These are phyloP conservation scores for Borealophlyctis nickersoniae DNA, from an alignment of 192 early-diverging fungal species.

Conservation along the genomic window DNA sequence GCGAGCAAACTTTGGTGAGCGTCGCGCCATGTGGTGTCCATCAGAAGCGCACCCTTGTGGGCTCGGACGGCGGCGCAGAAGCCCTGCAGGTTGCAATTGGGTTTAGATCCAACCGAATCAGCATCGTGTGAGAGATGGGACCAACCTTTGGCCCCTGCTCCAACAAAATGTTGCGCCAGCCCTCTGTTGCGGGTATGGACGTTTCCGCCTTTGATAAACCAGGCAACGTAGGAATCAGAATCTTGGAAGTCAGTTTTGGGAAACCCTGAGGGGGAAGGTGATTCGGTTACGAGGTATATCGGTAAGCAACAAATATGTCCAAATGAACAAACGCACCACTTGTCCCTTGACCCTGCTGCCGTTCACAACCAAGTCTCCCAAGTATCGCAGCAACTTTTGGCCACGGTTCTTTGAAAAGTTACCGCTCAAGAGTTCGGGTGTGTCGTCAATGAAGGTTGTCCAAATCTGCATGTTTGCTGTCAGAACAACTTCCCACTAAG, in stretches of 20 bases:
- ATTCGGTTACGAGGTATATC: neutral
- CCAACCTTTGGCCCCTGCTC: conserved; percentile 69
- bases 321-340: conserved; percentile 27
- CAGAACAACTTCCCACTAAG: conserved; percentile 1
- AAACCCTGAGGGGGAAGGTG: conserved; percentile 21
- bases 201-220: conserved; percentile 38
- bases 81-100: too few species aligned
- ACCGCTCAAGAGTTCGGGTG: conserved; percentile 84
- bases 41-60: conserved; percentile 84
- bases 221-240: conserved; percentile 61
- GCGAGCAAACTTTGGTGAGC: conserved; percentile 94
- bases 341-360: conserved; percentile 90
- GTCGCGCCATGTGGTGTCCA: conserved; percentile 96
- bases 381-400: conserved; percentile 81
- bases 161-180: conserved; percentile 88
- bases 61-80: conserved; percentile 88
- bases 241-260: conserved; percentile 63
- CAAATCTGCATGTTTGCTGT: conserved; percentile 48
- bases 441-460: conserved; percentile 99
- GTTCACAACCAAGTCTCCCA: conserved; percentile 90
- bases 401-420: conserved; percentile 79
- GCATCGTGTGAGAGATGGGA: neutral
- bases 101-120: neutral
- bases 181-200: conserved; percentile 57
- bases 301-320: neutral